Base-by-base conservation (phyloP, 495 filamentous ascomycete genomes). In the Penicillium cosmopolitanum region DNA sequence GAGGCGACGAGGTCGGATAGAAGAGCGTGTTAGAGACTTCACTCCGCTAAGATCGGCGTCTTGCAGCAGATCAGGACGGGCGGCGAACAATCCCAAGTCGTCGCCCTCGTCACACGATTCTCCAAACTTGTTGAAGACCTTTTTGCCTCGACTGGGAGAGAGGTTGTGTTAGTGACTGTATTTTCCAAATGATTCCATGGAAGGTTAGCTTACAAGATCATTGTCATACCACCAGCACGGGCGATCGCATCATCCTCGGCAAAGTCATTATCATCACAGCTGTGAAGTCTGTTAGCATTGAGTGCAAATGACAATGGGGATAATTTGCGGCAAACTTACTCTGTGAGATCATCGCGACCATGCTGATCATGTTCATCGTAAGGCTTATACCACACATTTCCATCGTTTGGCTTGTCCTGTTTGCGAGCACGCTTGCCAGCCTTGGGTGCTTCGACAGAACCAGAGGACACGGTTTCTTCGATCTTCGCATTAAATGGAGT, bases 1-100 rank as follows among this genome's bases (percentile, higher is more conserved):
- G 10, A 98, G 85, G 13, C 93, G 82, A 36, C 93, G 89, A 3
- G 94, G 94, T 67, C 92, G 91, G 74, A 96, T 82, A 3, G 87
- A 82, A 0, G 87, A 86, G 50, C 91, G 88, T 31, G 87, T 90
- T 19, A 91, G 67, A 28, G 87, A 84, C 21, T 84, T 81, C 34
- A 77, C 64, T 25, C 68, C 71, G 4, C 71, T 55, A 42, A 63
- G 33, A 11, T 47, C 48, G 40, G 16, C 50, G 15, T 60, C 64
- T 38, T 53, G 58, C 19, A 66, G 50, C 36, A 66, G 34, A 28
- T 69, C 63, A 8, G 68, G 63, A 19, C 80, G 62, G 12, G 53
- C 23, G n/a, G 63, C 71, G 31, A 76, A 64, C 44, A 79, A 64
- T n/a, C 78, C 81, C 35, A 80, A 64, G 46, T 84, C 77, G 44